phyloP scores from a whole-genome alignment of 208 protist species.

The Acanthamoeba rhysodes region DNA sequence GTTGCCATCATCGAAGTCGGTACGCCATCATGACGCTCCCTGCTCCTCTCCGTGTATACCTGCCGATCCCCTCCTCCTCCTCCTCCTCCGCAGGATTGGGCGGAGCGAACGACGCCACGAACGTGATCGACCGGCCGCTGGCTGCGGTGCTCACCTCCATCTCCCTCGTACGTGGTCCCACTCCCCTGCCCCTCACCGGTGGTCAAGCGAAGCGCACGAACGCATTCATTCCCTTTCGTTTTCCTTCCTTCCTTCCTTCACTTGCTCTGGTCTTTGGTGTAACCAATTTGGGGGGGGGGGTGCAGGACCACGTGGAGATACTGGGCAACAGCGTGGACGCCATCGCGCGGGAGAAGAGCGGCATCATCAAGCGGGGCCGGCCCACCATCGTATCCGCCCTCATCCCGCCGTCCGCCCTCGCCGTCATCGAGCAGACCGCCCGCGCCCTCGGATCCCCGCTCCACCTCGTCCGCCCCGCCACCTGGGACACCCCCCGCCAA shows the following conservation, averaged over 20 bases:
- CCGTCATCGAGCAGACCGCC: neutral
- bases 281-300: no score
- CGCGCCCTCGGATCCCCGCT: no score
- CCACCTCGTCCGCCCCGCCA: no score
- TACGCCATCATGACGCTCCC: neutral
- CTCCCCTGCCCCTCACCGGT: no score
- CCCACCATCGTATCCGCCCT: neutral
- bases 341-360: neutral
- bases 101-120: conserved; percentile 9
- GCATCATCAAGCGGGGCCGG: neutral
- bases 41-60: neutral
- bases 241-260: no score
- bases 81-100: neutral
- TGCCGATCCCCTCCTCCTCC: no score
- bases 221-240: no score
- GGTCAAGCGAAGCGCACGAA: no score
- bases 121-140: conserved; percentile 11
- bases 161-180: neutral
- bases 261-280: no score
- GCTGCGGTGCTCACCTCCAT: conserved; percentile 8
- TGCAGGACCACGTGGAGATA: neutral
- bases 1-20: conserved; percentile 56
- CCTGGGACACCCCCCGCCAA: no score
- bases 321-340: neutral
- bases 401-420: neutral